phyloP scores from a whole-genome alignment of 495 filamentous ascomycete genomes.

The Podospora anserina region DNA sequence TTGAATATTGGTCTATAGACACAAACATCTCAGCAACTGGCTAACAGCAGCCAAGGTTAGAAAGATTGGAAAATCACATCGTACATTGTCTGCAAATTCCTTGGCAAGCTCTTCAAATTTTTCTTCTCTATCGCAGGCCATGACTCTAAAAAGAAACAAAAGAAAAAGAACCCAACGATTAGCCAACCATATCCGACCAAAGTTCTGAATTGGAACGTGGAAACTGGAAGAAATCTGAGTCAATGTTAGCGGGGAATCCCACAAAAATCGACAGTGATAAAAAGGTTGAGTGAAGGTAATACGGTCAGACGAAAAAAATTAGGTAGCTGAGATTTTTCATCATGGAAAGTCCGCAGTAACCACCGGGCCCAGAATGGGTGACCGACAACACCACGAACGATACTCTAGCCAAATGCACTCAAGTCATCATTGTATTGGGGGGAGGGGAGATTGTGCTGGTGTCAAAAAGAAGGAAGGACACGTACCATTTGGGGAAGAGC shows the following conservation, averaged over 20 bases:
- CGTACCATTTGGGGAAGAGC: conserved; percentile 22
- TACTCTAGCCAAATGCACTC: conserved; percentile 99
- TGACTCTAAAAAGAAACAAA: conserved; percentile 59
- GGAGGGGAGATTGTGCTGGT: conserved; percentile 14
- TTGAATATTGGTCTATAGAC: conserved; percentile 61
- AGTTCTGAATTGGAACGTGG: conserved; percentile 3
- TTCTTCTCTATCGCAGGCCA: conserved; percentile 88
- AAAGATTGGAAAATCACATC: conserved; percentile 27
- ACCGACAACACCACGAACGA: conserved; percentile 48
- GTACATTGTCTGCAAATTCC: conserved; percentile 73
- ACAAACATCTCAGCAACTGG: conserved; percentile 56
- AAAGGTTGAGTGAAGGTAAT: conserved; percentile 12
- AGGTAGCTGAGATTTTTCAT: conserved; percentile 99
- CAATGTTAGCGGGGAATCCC: conserved; percentile 23
- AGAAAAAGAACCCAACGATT: conserved; percentile 9
- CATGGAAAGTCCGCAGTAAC: conserved; percentile 62
- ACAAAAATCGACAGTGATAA: conserved; percentile 14
- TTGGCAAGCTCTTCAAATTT: conserved; percentile 70
- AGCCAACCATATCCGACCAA: conserved; percentile 14
- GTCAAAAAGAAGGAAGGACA: conserved; percentile 8
- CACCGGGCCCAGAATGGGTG: conserved; percentile 40
- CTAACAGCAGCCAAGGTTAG: conserved; percentile 28
- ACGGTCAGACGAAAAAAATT: conserved; percentile 75
- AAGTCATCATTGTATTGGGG: conserved; percentile 78
- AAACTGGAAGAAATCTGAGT: conserved; percentile 10